phyloP scores from a whole-genome alignment of 768 basidiomycete species.

The Cystofilobasidium macerans region DNA sequence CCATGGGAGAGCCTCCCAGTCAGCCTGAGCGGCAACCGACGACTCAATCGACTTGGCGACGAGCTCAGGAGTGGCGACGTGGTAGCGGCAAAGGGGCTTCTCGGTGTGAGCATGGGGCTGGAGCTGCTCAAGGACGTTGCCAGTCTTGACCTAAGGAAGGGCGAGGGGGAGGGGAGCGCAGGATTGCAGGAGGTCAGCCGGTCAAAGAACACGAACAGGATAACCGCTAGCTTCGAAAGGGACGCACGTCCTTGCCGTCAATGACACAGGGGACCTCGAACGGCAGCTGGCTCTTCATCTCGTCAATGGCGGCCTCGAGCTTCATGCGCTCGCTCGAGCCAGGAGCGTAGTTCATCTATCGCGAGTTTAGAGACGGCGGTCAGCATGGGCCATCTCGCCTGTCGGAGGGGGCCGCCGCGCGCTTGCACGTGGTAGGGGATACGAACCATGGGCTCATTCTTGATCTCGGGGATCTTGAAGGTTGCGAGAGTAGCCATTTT shows the following conservation, averaged over 20 bases:
- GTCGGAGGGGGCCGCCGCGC: too few species aligned
- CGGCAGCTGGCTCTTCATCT: constrained; percentile 74
- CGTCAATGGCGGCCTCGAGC: constrained; percentile 57
- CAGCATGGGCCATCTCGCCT: too few species aligned
- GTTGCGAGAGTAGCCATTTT: constrained; percentile 48
- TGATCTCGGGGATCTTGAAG: constrained; percentile 72
- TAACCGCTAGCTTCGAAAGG: background rate
- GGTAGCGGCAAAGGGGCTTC: constrained; percentile 76
- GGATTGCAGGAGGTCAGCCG: background rate
- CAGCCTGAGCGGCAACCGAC: constrained; percentile 69
- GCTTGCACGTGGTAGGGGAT: too few species aligned
- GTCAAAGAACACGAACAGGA: background rate
- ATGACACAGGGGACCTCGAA: constrained; percentile 89
- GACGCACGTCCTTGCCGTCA: constrained; percentile 68
- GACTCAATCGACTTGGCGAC: constrained; percentile 72
- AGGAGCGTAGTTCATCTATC: constrained; percentile 53
- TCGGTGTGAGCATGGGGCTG: constrained; percentile 56
- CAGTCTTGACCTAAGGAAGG: constrained; percentile 58
- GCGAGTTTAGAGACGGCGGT: background rate
- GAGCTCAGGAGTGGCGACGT: constrained; percentile 69
- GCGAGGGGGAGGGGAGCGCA: background rate
- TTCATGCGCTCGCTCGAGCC: constrained; percentile 66
- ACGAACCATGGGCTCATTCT: constrained; percentile 88
- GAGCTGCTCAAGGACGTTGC: constrained; percentile 58
- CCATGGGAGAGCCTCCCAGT: constrained; percentile 95